Evolutionary conservation across 148 eudicot species (phyloP).

Genomic region (Camellia sinensis): DNA sequence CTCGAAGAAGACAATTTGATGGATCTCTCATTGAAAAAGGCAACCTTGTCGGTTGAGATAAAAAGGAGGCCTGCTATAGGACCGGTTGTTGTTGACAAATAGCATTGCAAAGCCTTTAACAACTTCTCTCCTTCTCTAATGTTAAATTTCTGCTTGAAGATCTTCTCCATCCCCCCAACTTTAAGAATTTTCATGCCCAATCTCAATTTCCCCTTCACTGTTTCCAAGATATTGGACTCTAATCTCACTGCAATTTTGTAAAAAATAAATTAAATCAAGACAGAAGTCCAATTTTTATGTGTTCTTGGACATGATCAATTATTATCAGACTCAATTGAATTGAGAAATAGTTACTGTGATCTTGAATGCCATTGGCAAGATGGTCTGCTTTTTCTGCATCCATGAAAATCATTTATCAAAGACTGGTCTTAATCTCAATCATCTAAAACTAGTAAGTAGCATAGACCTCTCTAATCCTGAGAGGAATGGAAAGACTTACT

Average conservation of each 20-base stretch:
- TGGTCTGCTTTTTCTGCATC: no score
- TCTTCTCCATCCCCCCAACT: slow-evolving; percentile 36
- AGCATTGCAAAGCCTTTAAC: slow-evolving; percentile 46
- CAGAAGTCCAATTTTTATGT: no score
- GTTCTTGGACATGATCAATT: no score
- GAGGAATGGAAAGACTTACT: slow-evolving; percentile 5
- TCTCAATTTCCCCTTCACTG: slow-evolving; percentile 39
- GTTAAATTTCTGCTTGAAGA: slow-evolving; percentile 40
- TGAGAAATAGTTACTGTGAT: no score
- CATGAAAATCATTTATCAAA: not conserved
- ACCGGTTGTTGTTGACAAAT: slow-evolving; percentile 52
- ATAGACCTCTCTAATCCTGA: not conserved
- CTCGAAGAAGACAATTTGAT: slow-evolving; percentile 37
- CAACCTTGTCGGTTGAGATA: slow-evolving; percentile 42
- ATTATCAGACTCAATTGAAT: no score
- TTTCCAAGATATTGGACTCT: slow-evolving; percentile 26
- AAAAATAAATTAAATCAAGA: no score
- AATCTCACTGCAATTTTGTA: slow-evolving; percentile 16
- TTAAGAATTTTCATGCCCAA: slow-evolving; percentile 35
- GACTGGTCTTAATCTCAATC: not conserved
- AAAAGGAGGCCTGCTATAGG: slow-evolving; percentile 48
- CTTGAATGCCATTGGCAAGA: no score
- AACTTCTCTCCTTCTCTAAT: slow-evolving; percentile 39
- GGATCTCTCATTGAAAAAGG: slow-evolving; percentile 48
- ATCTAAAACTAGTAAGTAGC: not conserved